Percentiles rank a stretch among this genome's conserved stretches.
phyloP scores from a whole-genome alignment of 1,139 yeast genomes.

The Saccharomyces pastorianus region DNA sequence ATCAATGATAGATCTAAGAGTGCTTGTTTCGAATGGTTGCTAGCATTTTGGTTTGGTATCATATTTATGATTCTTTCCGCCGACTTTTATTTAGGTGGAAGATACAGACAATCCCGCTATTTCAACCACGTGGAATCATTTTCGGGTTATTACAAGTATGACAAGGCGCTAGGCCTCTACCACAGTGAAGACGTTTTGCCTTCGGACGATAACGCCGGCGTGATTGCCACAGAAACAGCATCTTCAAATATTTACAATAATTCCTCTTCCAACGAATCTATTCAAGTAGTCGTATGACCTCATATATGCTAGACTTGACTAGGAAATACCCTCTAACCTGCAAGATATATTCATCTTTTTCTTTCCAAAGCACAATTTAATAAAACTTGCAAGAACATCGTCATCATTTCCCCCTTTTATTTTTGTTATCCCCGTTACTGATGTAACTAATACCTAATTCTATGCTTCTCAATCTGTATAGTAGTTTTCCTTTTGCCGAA shows the following conservation, averaged over 20 bases:
- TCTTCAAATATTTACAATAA: not conserved
- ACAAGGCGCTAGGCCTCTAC: slow-evolving; percentile 11
- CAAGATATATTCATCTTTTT: not conserved
- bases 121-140: slow-evolving; percentile 25
- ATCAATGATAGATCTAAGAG: slow-evolving; percentile 37
- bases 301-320: not conserved
- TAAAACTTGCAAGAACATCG: not conserved
- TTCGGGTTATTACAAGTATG: slow-evolving; percentile 26
- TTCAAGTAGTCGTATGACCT: not conserved
- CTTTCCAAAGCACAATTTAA: not conserved
- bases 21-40: slow-evolving; percentile 69
- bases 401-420: not conserved
- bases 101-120: slow-evolving; percentile 24
- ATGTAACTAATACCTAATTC: not conserved
- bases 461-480: not conserved
- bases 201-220: not conserved
- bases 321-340: not conserved
- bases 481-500: not conserved
- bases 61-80: slow-evolving; percentile 58
- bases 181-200: not conserved
- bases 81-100: slow-evolving; percentile 59
- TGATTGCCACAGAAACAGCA: not conserved
- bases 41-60: slow-evolving; percentile 74
- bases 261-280: not conserved
- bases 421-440: not conserved